Evolutionary conservation across 202 grass and related monocot species (phyloP), one percentile per base, ranked within the genome.

Genomic region (Schoenoplectus triqueter): DNA sequence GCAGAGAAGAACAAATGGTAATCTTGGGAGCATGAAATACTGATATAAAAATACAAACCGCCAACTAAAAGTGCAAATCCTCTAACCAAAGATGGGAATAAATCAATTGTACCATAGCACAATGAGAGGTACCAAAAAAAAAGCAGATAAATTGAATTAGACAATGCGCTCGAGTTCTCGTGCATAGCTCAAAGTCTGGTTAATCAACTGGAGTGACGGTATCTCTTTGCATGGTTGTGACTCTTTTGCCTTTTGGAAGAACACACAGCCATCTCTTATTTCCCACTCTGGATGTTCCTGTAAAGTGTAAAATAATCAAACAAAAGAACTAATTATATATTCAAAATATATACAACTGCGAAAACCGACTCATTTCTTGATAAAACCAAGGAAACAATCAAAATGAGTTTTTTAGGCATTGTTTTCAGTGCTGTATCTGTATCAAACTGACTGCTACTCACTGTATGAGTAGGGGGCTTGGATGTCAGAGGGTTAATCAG

Each of bases 211-310:
- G n/a, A 91, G 50, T 0, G 87, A 92, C 2, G 96, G 93, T 86
- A 99, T 99, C 85, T 92, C 96, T 87, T 92, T 99, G 87, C 91
- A 94, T 39, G 96, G 96, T 83, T 96, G 96, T 0, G 82, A 94
- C 69, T 96, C 90, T 86, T 89, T 99, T 0, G 82, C 93, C 91
- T 89, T 99, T 59, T 96, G 93, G 84, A 99, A 99, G 82, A 95
- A 88, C 50, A 99, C 93, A 0, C 62, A 76, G 1, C 82, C 87
- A 6, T 91, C 80, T 88, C 92, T 99, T 22, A 96, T 85, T 41
- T 99, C 96, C 96, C 96, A 99, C 72, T 94, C 90, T 0, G 93
- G 87, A 55, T 96, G 96, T 6, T 96, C 96, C 96, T 99, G 87
- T 73, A 40, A 80, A 49, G 1, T 13, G 6, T 31, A 31, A 31